Conservation (phyloP, 805 yeast species). For the Candida stauntonica region DNA sequence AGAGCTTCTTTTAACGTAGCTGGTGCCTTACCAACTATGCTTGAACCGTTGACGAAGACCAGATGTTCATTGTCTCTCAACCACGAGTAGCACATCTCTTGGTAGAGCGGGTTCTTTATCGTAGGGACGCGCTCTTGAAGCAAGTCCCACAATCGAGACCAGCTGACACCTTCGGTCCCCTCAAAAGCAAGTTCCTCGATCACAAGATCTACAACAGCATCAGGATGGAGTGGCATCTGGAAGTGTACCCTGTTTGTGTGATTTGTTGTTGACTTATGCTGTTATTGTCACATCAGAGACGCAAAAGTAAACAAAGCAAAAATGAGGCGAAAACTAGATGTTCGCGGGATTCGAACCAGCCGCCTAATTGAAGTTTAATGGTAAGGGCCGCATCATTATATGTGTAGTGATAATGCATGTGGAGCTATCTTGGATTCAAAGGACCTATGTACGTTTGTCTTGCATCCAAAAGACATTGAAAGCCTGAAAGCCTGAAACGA, state of each 20-base stretch:
- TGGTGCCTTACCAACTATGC: conserved; percentile 1
- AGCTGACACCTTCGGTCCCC: conserved; percentile 30
- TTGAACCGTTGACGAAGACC: conserved; percentile 1
- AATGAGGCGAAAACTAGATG: background rate
- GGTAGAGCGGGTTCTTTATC: conserved; percentile 29
- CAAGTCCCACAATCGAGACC: conserved; percentile 32
- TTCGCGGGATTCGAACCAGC: background rate
- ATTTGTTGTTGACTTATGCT: background rate
- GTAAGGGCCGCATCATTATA: no score
- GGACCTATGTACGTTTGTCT: no score
- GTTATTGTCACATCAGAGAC: background rate
- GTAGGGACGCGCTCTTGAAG: conserved; percentile 14
- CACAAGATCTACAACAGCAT: conserved; percentile 28
- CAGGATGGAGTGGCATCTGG: conserved; percentile 14
- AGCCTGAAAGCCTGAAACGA: no score
- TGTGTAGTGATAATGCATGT: no score
- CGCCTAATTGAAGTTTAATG: no score
- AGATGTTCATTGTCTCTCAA: conserved; percentile 24
- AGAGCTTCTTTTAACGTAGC: conserved; percentile 5
- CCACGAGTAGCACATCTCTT: conserved; percentile 36
- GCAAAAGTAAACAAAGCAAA: background rate
- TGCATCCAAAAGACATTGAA: no score
- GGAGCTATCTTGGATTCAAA: no score
- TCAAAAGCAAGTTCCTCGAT: conserved; percentile 34
- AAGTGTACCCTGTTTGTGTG: background rate